Percentiles rank a stretch among this genome's conserved stretches.
phyloP scores from a whole-genome alignment of 208 protist species.

The Trypanosoma caninum region DNA sequence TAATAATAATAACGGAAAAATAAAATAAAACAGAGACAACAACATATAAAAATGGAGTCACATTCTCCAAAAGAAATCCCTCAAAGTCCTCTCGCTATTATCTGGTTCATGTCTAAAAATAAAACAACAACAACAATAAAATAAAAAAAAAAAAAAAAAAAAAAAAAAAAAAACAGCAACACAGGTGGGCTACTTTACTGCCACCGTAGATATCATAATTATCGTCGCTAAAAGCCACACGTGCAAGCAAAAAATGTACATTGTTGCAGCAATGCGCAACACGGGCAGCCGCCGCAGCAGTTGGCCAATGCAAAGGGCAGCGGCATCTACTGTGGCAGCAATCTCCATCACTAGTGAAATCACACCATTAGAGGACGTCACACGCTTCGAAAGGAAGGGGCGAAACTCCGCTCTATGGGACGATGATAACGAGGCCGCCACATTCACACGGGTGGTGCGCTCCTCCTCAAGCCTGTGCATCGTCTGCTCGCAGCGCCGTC shows the following conservation, averaged over 20 bases:
- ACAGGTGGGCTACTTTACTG: too few species aligned
- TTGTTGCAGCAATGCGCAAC: constrained; percentile 32
- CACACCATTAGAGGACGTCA: constrained; percentile 18
- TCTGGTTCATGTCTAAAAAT: neutral
- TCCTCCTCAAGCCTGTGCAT: constrained; percentile 43
- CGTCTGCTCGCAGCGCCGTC: constrained; percentile 38
- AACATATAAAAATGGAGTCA: too few species aligned
- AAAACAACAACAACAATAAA: neutral
- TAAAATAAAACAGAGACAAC: too few species aligned
- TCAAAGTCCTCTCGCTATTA: too few species aligned
- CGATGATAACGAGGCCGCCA: neutral
- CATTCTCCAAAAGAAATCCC: too few species aligned
- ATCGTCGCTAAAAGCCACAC: constrained; percentile 32
- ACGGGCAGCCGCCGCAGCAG: constrained; percentile 29
- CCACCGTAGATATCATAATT: neutral
- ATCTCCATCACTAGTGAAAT: neutral
- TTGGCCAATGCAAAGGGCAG: constrained; percentile 28
- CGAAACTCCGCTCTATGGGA: constrained; percentile 4
- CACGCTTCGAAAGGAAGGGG: constrained; percentile 1
- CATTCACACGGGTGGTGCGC: constrained; percentile 32
- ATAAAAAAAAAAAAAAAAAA: constrained; percentile 2
- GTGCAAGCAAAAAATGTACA: constrained; percentile 57
- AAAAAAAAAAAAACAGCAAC: too few species aligned
- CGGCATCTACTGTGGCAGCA: constrained; percentile 26
- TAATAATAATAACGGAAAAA: too few species aligned